Evolutionary conservation across 805 yeast species (phyloP), one percentile per base, ranked within the genome.

Genomic region (Isabelozyma gotoi): DNA sequence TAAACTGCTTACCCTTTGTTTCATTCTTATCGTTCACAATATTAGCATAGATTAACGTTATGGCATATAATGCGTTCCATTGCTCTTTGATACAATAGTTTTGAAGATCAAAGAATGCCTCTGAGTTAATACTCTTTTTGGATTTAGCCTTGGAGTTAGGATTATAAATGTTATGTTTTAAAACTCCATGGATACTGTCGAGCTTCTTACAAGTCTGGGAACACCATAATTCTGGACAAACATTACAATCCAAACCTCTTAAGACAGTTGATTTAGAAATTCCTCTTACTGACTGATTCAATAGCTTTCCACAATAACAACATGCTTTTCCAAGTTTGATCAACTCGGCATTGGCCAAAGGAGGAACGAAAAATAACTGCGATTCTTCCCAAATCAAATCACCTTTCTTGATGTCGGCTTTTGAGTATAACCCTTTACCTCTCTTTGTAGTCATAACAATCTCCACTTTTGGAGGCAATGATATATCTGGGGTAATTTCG

Each of bases 151-250:
- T 52, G 7, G 50, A 38, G 33, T 43, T 44, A 7, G 62, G 60
- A 35, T 52, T 52, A 44, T 50, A 65, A 7, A 72, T 56, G 41
- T 68, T 68, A 57, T 88, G 95, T 57, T 82, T 81, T 43, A 84
- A 67, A 2, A 71, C 60, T 1, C 66, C 63, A 58, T 88, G 96
- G 18, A 65, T 34, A 7, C 76, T 59, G 52, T 83, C 83, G 16
- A 50, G 49, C 44, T 73, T 75, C 53, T 82, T 81, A 67, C 96
- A 88, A 7, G 58, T 60, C 38, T 64, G 68, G 5, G 82, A 74
- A 61, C 96, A 88, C 92, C 94, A 88, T 39, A 81, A 67, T 40
- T 81, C 85, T 6, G 73, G 60, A 52, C 92, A 85, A 12, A 73
- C 72, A 40, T 73, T 68, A 64, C 96, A 88, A 49, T 82, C 85